These are phyloP conservation scores for Scheffersomyces segobiensis DNA, from an alignment of 1,139 yeast genomes.

Conservation along the genomic window DNA sequence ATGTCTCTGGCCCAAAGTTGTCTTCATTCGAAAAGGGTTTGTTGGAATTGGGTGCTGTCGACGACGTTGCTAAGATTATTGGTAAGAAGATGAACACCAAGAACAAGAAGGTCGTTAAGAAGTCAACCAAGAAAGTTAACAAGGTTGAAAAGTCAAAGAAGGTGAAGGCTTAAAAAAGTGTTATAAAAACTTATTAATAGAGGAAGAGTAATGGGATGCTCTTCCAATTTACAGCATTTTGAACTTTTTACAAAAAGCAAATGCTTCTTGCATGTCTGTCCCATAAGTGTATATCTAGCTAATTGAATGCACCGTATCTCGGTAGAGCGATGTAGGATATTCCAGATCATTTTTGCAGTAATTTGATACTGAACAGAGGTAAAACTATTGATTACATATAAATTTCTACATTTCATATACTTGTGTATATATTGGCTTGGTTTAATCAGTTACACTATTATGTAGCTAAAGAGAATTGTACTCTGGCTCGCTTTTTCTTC, in stretches of 20 bases:
- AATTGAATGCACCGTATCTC: not conserved
- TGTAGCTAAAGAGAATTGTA: too few species aligned
- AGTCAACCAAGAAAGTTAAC: constrained; percentile 4
- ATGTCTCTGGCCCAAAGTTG: constrained; percentile 33
- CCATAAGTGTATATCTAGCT: not conserved
- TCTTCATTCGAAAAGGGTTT: constrained; percentile 73
- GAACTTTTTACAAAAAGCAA: not conserved
- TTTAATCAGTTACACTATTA: not conserved
- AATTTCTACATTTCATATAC: too few species aligned
- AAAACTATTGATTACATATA: too few species aligned
- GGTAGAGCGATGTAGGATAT: not conserved
- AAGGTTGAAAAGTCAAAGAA: constrained; percentile 14
- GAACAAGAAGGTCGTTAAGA: constrained; percentile 10
- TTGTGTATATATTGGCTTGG: not conserved
- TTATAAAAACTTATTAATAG: not conserved
- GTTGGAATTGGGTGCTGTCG: constrained; percentile 77
- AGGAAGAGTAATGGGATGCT: not conserved
- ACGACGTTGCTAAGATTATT: constrained; percentile 53
- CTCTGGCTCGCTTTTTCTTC: not conserved
- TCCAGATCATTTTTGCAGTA: not conserved
- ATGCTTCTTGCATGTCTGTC: not conserved
- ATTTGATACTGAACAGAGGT: not conserved
- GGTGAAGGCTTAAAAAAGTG: constrained; percentile 9
- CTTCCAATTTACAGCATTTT: not conserved
- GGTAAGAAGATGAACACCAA: constrained; percentile 37